Evolutionary conservation across 2,329 filamentous ascomycete genomes (phyloP), one percentile per base, ranked within the genome.

Genomic region (Aspergillus piperis): DNA sequence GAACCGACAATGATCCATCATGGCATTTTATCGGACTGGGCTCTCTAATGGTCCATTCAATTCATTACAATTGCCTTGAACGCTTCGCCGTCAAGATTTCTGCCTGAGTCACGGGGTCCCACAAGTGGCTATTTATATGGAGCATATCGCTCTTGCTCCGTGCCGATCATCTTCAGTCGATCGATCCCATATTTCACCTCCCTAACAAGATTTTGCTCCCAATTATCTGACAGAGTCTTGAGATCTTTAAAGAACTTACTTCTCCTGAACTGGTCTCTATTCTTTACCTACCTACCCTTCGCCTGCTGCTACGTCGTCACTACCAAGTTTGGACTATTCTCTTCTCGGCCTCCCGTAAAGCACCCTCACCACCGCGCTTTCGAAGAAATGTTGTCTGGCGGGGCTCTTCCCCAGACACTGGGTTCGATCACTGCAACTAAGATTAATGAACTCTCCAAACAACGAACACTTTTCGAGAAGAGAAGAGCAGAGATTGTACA

Each of bases 341-440:
- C 13, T 51, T 4, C 8, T 44, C 32, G 23, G 4, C 15, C 41
- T 8, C 21, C 23, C 23, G 13, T 17, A 11, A 23, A 25, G 11
- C 8, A 15, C 44, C 15, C 41, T 23, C 48, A 30, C 11, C 32
- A 32, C 32, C 32, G 21, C 19, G 17, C 6, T 36, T 30, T 41
- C 23, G 49, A 27, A 19, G 17, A 21, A 23, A 78, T 77, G 73
- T 38, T 72, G 44, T 70, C 72, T 19, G 64, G 64, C 21, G 65
- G 71, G 21, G 75, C 76, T 47, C 77, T 85, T 38, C 83, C 83
- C 5, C 77, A 83, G 57, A 84, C 83, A 13, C 79, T 86, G 27
- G 79, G 82, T 56, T 81, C 81, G 36, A 83, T 86, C 68, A 86
- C 83, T 19, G 74, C 75, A 41, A 83, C 82, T 59, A 87, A 87